A percentile compares a stretch with the other conserved stretches of the same genome.
phyloP scores from a whole-genome alignment of 2,329 filamentous ascomycete genomes.

The Colletotrichum graminicola region DNA sequence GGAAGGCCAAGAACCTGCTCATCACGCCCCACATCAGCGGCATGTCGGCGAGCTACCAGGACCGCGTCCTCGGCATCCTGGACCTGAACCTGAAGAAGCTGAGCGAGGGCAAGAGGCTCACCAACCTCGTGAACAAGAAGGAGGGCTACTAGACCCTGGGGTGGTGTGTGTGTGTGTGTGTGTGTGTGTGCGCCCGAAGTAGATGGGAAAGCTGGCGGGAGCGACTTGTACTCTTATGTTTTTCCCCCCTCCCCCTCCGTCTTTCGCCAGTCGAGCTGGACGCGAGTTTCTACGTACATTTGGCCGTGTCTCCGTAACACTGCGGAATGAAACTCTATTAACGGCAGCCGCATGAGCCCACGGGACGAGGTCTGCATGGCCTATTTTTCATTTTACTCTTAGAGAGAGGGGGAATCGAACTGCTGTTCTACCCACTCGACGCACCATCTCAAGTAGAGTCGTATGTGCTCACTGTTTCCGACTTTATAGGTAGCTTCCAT shows the following conservation, averaged over 20 bases:
- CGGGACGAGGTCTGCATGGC: background rate
- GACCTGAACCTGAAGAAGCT: conserved; percentile 56
- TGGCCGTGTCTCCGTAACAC: background rate
- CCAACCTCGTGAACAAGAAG: conserved; percentile 56
- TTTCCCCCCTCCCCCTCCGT: background rate
- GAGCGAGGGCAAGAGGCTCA: conserved; percentile 52
- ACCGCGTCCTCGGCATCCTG: conserved; percentile 58
- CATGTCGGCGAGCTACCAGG: conserved; percentile 54
- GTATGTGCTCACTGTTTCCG: background rate
- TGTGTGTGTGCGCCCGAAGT: background rate
- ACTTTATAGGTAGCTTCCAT: too few species aligned
- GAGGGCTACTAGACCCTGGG: conserved; percentile 32
- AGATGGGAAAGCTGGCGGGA: background rate
- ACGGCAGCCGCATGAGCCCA: background rate
- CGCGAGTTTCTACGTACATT: background rate
- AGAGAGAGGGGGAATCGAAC: background rate
- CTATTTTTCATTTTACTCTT: too few species aligned
- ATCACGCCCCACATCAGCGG: conserved; percentile 68
- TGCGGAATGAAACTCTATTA: background rate
- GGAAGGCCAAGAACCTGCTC: conserved; percentile 76
- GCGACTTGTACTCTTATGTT: background rate
- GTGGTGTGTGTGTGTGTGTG: background rate
- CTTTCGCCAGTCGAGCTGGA: background rate
- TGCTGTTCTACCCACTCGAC: background rate
- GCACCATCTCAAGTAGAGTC: too few species aligned